Base-by-base conservation (phyloP, 257 asterid genomes). In the Capsicum chinense region DNA sequence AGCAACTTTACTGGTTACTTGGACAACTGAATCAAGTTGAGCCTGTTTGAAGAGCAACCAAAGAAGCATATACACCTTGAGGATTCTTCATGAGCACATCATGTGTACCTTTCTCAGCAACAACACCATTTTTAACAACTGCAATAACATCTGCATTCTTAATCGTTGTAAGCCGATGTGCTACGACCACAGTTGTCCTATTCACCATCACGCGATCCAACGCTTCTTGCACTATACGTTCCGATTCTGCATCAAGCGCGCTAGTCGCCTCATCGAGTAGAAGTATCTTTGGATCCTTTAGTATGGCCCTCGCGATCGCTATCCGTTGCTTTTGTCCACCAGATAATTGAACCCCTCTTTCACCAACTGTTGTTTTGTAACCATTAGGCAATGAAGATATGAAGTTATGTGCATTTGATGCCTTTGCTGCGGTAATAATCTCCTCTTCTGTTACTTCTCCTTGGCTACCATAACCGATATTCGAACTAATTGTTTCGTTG, bases 261-360 rank as follows among this genome's bases (percentile, higher is more conserved):
- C 94, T 91, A 5, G 93, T 91, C 2, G 91, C 92, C 85, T 92
- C 92, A 1, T 92, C 93, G 6, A 92, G 84, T 54, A 92, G 56
- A n/a, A 90, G 88, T 8, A 92, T 88, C 62, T 79, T 88, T 0
- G 92, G 92, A 50, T 89, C 88, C 69, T 90, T 92, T 56, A 89
- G 6, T 15, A 90, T 88, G 50, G 88, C 88, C 70, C 95, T 74
- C 14, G 93, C 90, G 5, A 91, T 87, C 14, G 93, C 93, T 1
- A 91, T 86, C 0, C 93, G 83, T 67, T 89, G 94, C 86, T 90
- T 91, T 50, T 91, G 93, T 5, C 94, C 94, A 13, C 93, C 92
- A 0, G 91, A 91, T 74, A 88, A 44, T n/a, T 88, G 92, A 13
- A 80, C 50, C 66, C 94, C 92, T 42, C 88, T 82, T 63, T 90